These are phyloP conservation scores for Naumovozyma castellii DNA, from an alignment of 805 yeast genomes.

Conservation along the genomic window DNA sequence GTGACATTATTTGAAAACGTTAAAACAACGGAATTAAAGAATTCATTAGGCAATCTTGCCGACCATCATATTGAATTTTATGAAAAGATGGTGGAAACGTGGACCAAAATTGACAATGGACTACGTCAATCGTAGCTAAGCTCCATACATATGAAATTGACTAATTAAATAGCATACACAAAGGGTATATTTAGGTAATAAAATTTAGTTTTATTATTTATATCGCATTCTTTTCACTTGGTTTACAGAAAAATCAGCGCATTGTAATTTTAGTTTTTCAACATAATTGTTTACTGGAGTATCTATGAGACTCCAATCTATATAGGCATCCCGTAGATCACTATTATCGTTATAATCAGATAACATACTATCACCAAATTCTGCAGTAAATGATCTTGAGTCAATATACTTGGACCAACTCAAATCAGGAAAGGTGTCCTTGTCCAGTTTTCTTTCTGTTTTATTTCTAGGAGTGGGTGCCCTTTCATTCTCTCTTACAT, in stretches of 20 bases:
- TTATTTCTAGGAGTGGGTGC: constrained; percentile 79
- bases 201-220: too few relatives aligned
- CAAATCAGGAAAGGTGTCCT: constrained; percentile 50
- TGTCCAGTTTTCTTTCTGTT: constrained; percentile 52
- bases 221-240: not conserved
- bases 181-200: too few relatives aligned
- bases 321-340: constrained; percentile 12
- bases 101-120: constrained; percentile 49
- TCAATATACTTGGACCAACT: constrained; percentile 46
- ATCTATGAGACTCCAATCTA: constrained; percentile 25
- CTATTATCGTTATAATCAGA: constrained; percentile 8
- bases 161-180: too few relatives aligned
- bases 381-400: constrained; percentile 37
- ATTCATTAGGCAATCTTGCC: constrained; percentile 61
- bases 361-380: constrained; percentile 12
- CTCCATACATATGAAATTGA: too few relatives aligned
- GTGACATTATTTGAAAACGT: constrained; percentile 65
- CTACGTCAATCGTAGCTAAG: not conserved
- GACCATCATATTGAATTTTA: constrained; percentile 70
- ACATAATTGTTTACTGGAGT: constrained; percentile 9
- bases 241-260: not conserved
- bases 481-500: constrained; percentile 71
- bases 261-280: constrained; percentile 5
- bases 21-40: constrained; percentile 67
- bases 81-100: constrained; percentile 53